Base-by-base conservation (phyloP, 768 basidiomycete species). In the Trametes meyenii region DNA sequence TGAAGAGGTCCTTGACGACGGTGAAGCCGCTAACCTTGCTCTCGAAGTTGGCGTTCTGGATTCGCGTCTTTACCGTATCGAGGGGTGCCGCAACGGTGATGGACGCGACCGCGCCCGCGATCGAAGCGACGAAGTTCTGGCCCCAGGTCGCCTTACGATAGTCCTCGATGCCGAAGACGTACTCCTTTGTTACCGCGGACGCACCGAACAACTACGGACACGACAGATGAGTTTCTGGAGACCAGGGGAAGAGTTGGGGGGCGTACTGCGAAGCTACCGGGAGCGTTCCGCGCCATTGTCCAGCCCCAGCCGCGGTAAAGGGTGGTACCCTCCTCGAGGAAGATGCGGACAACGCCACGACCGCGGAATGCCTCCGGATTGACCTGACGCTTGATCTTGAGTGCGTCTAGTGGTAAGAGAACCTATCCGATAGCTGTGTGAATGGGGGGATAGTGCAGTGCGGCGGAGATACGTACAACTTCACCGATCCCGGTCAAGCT, bases 361-460 rank as follows among this genome's bases (percentile, higher is more conserved):
- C 95, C 95, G 38, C 93, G 90, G 85, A 99, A 94, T 1, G 96
- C 96, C 70, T 98, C 97, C 1, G 96, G 96, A 78, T 99, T 99
- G 58, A 91, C 92, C 79, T 99, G 96, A 54, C 95, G 89, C 79
- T 97, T 98, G 76, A 99, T 98, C 78, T 99, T 99, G 73, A 99
- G 87, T 23, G 86, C 96, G 71, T 99, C 96, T 5, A 98, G 83
- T 2, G 96, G 96, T 38, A 99, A 85, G n/a, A 99, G 87, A 36
- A 96, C 86, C 88, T 89, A 63, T 17, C 16, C 16, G 21, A 38
- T 11, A 44, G 2, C 43, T 46, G 50, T 11, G 44, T 49, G 44
- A 43, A n/a, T 10, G 10, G 16, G 21, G n/a, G 19, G 26, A 50
- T 24, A 0, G 13, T n/a, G 51, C n/a, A 21, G 42, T 33, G 23